These are phyloP conservation scores for Camellia granthamiana DNA, from an alignment of 148 eudicot genomes.

Conservation along the genomic window DNA sequence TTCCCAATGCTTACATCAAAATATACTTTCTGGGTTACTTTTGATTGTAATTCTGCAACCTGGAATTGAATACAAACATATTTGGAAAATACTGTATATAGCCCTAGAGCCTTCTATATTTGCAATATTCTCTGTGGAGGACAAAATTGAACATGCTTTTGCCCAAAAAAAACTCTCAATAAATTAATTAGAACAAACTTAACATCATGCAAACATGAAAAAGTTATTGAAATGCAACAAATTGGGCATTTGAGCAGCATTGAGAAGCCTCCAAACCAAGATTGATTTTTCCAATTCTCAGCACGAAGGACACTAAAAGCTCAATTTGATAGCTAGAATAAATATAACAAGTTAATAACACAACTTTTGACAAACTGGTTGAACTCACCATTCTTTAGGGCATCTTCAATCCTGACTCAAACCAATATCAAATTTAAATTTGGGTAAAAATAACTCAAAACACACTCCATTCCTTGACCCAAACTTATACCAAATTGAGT, in stretches of 20 bases:
- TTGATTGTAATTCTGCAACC: constrained; percentile 61
- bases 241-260: background rate
- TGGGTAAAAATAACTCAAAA: no score
- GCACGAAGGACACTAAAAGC: background rate
- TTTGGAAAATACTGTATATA: background rate
- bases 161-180: background rate
- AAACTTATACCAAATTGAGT: no score
- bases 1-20: constrained; percentile 88
- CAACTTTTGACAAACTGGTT: background rate
- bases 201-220: background rate
- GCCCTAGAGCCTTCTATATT: background rate
- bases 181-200: background rate
- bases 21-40: constrained; percentile 76
- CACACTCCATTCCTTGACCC: no score
- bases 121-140: background rate
- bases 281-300: background rate
- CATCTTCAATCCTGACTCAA: no score
- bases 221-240: background rate
- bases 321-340: background rate
- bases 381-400: background rate
- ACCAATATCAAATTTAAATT: no score
- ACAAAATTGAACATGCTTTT: background rate
- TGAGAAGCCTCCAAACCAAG: background rate
- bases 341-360: background rate
- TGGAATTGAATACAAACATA: constrained; percentile 19